phyloP scores from a whole-genome alignment of 2,329 filamentous ascomycete genomes.

The Aotearoamyces nothofagi region DNA sequence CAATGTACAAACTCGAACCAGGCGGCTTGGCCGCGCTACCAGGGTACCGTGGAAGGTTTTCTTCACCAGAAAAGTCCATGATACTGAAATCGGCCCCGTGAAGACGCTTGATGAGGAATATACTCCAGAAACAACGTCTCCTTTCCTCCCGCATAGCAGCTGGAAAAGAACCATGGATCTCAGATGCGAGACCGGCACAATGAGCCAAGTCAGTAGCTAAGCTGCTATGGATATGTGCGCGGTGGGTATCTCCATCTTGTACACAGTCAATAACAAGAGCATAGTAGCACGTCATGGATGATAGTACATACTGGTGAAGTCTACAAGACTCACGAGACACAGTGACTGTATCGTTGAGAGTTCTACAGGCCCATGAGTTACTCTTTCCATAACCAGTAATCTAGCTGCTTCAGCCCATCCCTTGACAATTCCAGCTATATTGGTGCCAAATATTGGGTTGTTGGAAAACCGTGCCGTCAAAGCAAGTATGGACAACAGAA shows the following conservation, averaged over 20 bases:
- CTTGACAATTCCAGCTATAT: slow-evolving; percentile 15
- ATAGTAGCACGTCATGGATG: too few relatives aligned
- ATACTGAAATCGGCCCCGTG: slow-evolving; percentile 23
- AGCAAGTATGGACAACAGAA: slow-evolving; percentile 22
- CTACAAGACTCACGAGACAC: slow-evolving; percentile 22
- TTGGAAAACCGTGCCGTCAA: slow-evolving; percentile 27
- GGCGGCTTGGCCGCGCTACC: slow-evolving; percentile 18
- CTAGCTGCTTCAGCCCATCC: slow-evolving; percentile 22
- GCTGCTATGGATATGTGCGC: slow-evolving; percentile 27
- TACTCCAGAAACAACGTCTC: slow-evolving; percentile 19
- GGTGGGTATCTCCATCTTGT: slow-evolving; percentile 27
- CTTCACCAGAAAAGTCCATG: slow-evolving; percentile 21
- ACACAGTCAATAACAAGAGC: too few relatives aligned
- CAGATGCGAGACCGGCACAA: slow-evolving; percentile 26
- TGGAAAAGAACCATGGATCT: slow-evolving; percentile 11
- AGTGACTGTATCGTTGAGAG: slow-evolving; percentile 24
- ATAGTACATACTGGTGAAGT: slow-evolving; percentile 20
- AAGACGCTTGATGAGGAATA: slow-evolving; percentile 18
- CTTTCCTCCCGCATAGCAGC: slow-evolving; percentile 15
- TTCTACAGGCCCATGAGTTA: slow-evolving; percentile 21
- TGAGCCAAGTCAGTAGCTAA: slow-evolving; percentile 29
- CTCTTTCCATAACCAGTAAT: slow-evolving; percentile 18
- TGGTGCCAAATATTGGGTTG: slow-evolving; percentile 11
- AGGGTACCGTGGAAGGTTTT: slow-evolving; percentile 23
- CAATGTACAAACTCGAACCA: background rate